Base-by-base conservation (phyloP, 176 grass and related monocot species). In the Hyparrhenia diplandra region DNA sequence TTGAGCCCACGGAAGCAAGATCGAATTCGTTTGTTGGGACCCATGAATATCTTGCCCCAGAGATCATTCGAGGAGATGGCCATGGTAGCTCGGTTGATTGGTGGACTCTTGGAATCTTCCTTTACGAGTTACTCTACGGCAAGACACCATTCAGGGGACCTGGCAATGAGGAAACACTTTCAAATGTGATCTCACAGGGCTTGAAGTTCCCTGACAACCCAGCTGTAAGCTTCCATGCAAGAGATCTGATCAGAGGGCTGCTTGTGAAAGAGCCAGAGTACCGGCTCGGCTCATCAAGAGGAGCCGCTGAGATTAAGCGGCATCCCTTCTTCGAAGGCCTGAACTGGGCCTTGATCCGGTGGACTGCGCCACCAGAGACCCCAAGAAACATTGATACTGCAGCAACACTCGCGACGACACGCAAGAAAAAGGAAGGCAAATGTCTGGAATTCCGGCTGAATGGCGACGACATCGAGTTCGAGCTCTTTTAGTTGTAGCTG, bases 21-120 rank as follows among this genome's bases (percentile, higher is more conserved):
- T 98, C 92, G 11, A 98, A 95, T 83, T 98, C 96, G 3, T 98
- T 98, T 80, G 92, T 98, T 3, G 96, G 96, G 20, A 95, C 96
- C 62, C 96, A 95, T 68, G 96, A 93, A 73, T 98, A 98, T 81
- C 84, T 98, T 79, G 96, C 96, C 27, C 96, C 96, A 0, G 92
- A 98, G 87, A 98, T 98, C 71, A 93, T 98, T 64, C 84, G 92
- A 91, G 96, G 96, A 82, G 96, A 95, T 71, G 96, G 96, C 46
- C 96, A 95, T 86, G 96, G 96, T 29, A 98, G 92, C 84, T 94
- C 96, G 1, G 96, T 98, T 1, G 96, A 95, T 68, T 95, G 96
- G 96, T 98, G 96, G 96, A 98, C 92, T 37, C 91, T 98, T 32
- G 96, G 96, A 18, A 93, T 98, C 69, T 93, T 98, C 59, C 87